Evolutionary conservation across 2,329 filamentous ascomycete genomes (phyloP).

Genomic region (Stemphylium beticola): DNA sequence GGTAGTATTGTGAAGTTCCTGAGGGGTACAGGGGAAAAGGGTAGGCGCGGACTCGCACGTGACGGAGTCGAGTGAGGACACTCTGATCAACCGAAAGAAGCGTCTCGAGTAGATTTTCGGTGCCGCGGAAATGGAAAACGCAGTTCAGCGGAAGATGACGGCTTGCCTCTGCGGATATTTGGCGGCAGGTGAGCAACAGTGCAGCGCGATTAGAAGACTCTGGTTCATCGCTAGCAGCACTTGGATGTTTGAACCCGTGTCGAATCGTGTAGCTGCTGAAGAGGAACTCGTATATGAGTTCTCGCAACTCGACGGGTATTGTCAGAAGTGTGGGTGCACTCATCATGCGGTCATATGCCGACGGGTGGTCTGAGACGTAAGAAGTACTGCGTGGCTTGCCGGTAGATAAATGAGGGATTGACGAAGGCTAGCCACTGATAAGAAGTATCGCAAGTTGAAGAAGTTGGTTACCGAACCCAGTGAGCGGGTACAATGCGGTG

Average conservation of each 20-base stretch:
- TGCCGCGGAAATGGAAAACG: constrained; percentile 42
- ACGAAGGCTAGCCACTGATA: constrained; percentile 1
- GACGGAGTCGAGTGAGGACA: constrained; percentile 40
- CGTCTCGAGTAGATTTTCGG: constrained; percentile 42
- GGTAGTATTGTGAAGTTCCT: constrained; percentile 35
- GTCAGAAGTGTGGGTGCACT: constrained; percentile 34
- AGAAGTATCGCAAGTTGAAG: constrained; percentile 1
- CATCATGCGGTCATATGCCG: constrained; percentile 11
- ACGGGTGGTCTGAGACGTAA: background rate
- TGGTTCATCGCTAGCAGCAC: background rate
- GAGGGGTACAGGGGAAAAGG: constrained; percentile 42
- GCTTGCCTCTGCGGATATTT: constrained; percentile 41
- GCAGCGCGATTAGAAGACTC: constrained; percentile 34
- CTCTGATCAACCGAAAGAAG: constrained; percentile 39
- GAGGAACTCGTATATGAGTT: constrained; percentile 44
- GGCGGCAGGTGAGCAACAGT: constrained; percentile 39
- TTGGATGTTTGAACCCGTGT: constrained; percentile 35
- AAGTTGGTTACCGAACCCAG: background rate
- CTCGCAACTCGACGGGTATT: constrained; percentile 42
- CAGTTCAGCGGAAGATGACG: constrained; percentile 41
- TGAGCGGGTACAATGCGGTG: background rate
- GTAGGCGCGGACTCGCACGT: constrained; percentile 40
- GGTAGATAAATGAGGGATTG: background rate
- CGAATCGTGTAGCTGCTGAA: constrained; percentile 39
- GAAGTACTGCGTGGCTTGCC: too few relatives aligned